These are phyloP conservation scores for Neopestalotiopsis rosae DNA, from an alignment of 2,329 filamentous ascomycete species.

Conservation along the genomic window DNA sequence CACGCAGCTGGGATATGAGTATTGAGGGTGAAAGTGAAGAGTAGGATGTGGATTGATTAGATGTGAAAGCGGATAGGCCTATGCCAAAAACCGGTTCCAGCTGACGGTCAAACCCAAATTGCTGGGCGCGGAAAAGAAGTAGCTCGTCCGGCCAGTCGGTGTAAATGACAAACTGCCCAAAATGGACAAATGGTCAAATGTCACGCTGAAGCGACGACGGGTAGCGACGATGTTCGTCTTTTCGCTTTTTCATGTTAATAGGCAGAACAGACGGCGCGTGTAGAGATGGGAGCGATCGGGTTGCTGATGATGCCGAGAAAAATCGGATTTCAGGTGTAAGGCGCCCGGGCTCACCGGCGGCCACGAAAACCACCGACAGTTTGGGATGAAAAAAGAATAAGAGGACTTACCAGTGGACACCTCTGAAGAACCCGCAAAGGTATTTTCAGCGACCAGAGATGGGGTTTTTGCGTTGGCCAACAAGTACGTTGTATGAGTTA, in stretches of 20 bases:
- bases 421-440: not conserved
- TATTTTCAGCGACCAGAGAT: not conserved
- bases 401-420: not conserved
- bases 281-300: not conserved
- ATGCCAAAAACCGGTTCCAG: conserved; percentile 1
- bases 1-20: not conserved
- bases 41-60: not conserved
- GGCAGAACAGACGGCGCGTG: not conserved
- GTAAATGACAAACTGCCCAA: conserved; percentile 1
- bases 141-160: not conserved
- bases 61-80: not conserved
- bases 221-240: not conserved
- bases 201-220: not conserved
- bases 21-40: not conserved
- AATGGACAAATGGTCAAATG: conserved; percentile 7
- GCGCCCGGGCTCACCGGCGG: conserved; percentile 2
- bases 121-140: not conserved
- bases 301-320: conserved; percentile 10
- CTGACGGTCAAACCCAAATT: conserved; percentile 1
- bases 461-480: not conserved
- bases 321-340: conserved; percentile 15
- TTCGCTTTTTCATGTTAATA: not conserved
- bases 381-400: not conserved
- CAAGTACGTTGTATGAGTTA: conserved; percentile 4
- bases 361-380: not conserved